Evolutionary conservation across 768 basidiomycete species (phyloP).

Genomic region (Boletus eberwhitei): DNA sequence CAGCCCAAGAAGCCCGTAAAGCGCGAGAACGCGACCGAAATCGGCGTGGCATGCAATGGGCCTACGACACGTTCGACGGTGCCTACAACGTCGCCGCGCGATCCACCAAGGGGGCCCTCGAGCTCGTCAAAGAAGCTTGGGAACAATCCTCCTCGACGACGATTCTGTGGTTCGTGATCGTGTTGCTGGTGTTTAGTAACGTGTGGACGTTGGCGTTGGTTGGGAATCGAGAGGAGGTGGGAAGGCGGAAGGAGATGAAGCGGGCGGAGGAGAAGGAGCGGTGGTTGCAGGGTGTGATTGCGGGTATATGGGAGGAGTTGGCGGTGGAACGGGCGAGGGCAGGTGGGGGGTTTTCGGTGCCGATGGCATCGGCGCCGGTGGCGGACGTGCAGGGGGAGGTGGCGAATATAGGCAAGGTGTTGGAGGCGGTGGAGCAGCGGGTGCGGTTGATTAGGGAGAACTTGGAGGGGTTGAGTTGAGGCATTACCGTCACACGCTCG

Average conservation of each 20-base stretch:
- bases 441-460: conserved; percentile 46
- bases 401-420: conserved; percentile 41
- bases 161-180: conserved; percentile 71
- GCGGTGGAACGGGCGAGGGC: conserved; percentile 39
- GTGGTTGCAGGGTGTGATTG: conserved; percentile 71
- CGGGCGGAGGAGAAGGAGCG: conserved; percentile 66
- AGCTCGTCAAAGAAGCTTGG: conserved; percentile 77
- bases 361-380: conserved; percentile 18
- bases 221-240: conserved; percentile 45
- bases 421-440: conserved; percentile 60
- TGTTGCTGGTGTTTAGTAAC: conserved; percentile 72
- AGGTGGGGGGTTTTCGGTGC: conserved; percentile 11
- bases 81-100: conserved; percentile 67
- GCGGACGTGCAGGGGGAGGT: conserved; percentile 47
- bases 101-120: conserved; percentile 68
- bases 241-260: conserved; percentile 44
- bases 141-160: conserved; percentile 71
- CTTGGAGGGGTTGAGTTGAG: conserved; percentile 33
- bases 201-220: conserved; percentile 59
- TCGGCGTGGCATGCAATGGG: conserved; percentile 79
- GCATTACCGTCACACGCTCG: not conserved
- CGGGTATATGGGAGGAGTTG: conserved; percentile 71
- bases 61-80: conserved; percentile 81
- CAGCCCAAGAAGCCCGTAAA: conserved; percentile 33
- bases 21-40: conserved; percentile 67